Conservation (phyloP, 257 asterid genomes). For the Solanum megistacrolobum region DNA sequence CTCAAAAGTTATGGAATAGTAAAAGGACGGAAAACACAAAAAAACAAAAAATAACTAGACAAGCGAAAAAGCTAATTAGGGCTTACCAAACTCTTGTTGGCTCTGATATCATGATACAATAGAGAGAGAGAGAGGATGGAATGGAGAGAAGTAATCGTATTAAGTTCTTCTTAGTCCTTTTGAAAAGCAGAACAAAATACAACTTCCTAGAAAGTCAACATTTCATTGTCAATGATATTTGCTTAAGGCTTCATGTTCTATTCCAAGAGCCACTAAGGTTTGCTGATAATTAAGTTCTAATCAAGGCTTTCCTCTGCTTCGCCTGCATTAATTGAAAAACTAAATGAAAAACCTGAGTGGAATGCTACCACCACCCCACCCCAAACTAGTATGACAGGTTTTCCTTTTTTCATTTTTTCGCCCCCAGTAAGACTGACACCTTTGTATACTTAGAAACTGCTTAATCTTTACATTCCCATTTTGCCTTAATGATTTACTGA, state of each 20-base stretch:
- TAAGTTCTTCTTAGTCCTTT: background rate
- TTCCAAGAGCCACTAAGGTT: background rate
- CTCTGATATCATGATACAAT: background rate
- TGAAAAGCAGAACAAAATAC: background rate
- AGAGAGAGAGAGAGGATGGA: background rate
- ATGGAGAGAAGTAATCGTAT: background rate
- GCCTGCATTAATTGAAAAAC: background rate
- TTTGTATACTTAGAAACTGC: background rate
- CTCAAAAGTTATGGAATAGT: background rate
- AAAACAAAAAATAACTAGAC: background rate
- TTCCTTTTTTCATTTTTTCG: no score
- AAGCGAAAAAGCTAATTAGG: background rate
- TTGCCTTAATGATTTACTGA: background rate
- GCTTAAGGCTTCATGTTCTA: background rate
- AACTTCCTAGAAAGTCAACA: background rate
- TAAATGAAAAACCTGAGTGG: background rate
- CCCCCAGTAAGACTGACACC: background rate
- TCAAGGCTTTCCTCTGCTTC: background rate
- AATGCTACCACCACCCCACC: background rate
- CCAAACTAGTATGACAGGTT: background rate
- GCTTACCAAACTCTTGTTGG: background rate
- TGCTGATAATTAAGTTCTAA: background rate
- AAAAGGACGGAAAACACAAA: background rate
- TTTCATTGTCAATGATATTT: background rate
- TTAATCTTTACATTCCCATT: background rate